Evolutionary conservation across 2,329 filamentous ascomycete genomes (phyloP), one percentile per base, ranked within the genome.

Genomic region (Monilinia fructicola): DNA sequence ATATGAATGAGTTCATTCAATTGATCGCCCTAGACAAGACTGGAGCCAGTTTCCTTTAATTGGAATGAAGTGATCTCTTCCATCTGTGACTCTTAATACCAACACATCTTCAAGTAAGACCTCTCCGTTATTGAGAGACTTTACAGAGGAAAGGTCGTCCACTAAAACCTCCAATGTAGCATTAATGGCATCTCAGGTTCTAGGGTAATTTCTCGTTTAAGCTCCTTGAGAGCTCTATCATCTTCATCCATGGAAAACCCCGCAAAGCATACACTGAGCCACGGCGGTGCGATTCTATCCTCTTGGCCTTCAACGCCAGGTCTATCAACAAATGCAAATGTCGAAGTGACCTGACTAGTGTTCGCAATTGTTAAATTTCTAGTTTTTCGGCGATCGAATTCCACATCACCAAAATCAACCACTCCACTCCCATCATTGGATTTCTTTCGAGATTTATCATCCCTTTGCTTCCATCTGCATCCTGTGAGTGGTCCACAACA

Each of bases 1-100:
- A 97, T 87, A 23, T 89, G 87, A 60, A 96, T 92, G 11, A 99
- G 83, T 74, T 96, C 93, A 68, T 93, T 93, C 90, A n/a, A 99
- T 84, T 0, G 91, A 93, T 48, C 92, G 87, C 0, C 91, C 92
- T 59, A 98, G 91, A 72, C 88, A 91, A 0, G 92, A 92, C 11
- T 90, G 90, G 4, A 89, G 80, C 94, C 95, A 99, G 1, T 79
- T 81, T 0, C 86, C 95, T 31, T 85, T 87, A 0, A 97, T 82
- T 0, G 93, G 90, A 50, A 99, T 86, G 75, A 99, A 99, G 75
- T 98, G 91, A 73, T 99, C 95, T 58, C 93, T 85, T 0, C 96
- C 96, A 63, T 90, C 86, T 14, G 87, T 84, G 6, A 99, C 91
- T 0, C 93, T 88, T 11, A 99, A 82, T 2, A 99, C 89, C 10